Evolutionary conservation across 768 basidiomycete genomes (phyloP), one percentile per base, ranked within the genome.

Genomic region (Rossbeevera mucosa): DNA sequence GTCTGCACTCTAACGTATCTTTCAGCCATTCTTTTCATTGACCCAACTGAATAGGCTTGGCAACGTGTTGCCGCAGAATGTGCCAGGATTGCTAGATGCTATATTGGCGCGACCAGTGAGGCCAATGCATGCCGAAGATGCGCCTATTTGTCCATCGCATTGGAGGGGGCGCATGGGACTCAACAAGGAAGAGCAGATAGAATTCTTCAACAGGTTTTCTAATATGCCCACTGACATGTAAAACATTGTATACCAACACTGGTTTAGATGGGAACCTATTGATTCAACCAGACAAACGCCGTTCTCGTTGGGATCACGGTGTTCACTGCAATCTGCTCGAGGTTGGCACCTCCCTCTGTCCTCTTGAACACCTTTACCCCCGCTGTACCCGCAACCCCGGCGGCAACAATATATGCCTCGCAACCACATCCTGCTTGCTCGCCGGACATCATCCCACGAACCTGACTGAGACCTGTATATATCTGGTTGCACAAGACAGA

Each of bases 131-230:
- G 1, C 54, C 7, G 44, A 58, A 6, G 64, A 71, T 31, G 52
- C 66, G 8, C 79, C 81, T 5, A 58, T 79, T 16, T 68, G 74
- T 38, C 74, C 72, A 43, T 54, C 62, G 0, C 77, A 83, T 61
- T 89, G 86, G 86, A 76, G 88, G 52, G 88, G 88, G 11, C 73
- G 86, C 28, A 87, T 85, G 78, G 86, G 87, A 0, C 62, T 86
- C 20, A 71, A 70, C 29, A 83, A 81, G 59, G 78, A 76, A 12
- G 78, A 83, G 46, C 85, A 87, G 60, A 52, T 77, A 30, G 61
- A 70, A 12, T 70, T 80, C 26, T 63, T 69, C 26, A 43, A 45
- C 24, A 50, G 12, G 2, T 43, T 57, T 54, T 47, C 48, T n/a
- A 33, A 45, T 18, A 13, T 44, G 21, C n/a, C n/a, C 13, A 29